Evolutionary conservation across 106 monocot genomes (phyloP).

Genomic region (Vanilla planifolia): DNA sequence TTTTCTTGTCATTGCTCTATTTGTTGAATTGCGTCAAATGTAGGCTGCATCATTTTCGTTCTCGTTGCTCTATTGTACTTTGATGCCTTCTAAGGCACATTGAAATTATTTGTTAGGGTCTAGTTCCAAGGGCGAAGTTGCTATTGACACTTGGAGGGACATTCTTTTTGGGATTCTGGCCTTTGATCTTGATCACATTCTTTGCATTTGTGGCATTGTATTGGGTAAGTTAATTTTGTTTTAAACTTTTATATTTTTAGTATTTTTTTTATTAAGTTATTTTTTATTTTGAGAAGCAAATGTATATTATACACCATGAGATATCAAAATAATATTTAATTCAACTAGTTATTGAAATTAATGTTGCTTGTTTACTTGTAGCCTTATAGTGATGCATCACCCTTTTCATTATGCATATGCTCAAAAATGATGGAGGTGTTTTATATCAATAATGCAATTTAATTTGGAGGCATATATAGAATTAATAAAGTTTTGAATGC

Average conservation of each 20-base stretch:
- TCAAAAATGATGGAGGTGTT: no score
- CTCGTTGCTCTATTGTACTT: no score
- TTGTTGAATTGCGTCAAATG: no score
- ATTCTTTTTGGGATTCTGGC: conserved; percentile 85
- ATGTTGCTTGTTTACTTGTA: no score
- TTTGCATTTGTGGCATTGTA: conserved; percentile 54
- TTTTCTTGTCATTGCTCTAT: no score
- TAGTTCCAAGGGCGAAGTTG: conserved; percentile 83
- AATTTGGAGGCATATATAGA: no score
- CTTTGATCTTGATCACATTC: conserved; percentile 58
- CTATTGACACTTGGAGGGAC: conserved; percentile 76
- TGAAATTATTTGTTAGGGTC: conserved; percentile 50
- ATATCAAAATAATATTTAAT: not conserved
- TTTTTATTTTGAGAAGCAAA: not conserved
- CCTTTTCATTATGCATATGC: no score
- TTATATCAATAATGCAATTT: no score
- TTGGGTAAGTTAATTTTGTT: conserved; percentile 40
- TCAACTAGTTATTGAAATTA: no score
- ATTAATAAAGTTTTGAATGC: no score
- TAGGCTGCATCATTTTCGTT: no score
- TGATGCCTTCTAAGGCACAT: not conserved
- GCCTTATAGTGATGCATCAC: no score
- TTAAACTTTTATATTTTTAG: conserved; percentile 1
- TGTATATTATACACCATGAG: not conserved
- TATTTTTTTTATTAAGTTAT: not conserved